These are phyloP conservation scores for Suillus cothurnatus DNA, from an alignment of 768 basidiomycete genomes.

Conservation along the genomic window DNA sequence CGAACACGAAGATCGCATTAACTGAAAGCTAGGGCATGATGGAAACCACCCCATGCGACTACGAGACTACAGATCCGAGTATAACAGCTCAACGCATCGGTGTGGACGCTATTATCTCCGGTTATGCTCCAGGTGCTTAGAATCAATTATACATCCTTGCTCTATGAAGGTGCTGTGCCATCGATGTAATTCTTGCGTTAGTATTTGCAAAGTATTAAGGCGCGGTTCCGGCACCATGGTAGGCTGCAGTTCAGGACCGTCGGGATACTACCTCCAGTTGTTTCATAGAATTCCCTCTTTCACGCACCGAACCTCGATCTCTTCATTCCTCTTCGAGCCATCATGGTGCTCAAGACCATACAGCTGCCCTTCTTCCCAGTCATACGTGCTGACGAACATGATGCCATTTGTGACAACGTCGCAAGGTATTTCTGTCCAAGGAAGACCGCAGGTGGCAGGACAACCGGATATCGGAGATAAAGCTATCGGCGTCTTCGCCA, in stretches of 20 bases:
- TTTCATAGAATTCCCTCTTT: not conserved
- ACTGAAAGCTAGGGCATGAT: not conserved
- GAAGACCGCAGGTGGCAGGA: not conserved
- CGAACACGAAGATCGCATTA: not conserved
- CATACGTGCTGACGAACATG: constrained; percentile 2
- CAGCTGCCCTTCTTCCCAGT: no score
- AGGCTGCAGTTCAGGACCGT: not conserved
- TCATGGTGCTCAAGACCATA: not conserved
- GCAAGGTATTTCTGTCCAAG: constrained; percentile 4
- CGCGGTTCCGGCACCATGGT: not conserved
- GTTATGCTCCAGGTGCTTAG: not conserved
- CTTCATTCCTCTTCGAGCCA: constrained; percentile 6
- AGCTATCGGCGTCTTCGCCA: not conserved
- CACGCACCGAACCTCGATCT: not conserved
- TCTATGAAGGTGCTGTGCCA: not conserved
- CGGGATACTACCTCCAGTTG: not conserved
- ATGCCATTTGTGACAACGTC: not conserved
- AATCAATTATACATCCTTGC: not conserved
- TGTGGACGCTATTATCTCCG: not conserved
- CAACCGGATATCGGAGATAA: constrained; percentile 4
- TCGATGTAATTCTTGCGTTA: not conserved
- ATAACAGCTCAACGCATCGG: not conserved
- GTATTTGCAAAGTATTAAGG: not conserved
- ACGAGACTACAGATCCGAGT: no score
- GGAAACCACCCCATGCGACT: no score